A percentile compares a stretch with the other conserved stretches of the same genome.
phyloP scores from a whole-genome alignment of 2,329 filamentous ascomycete genomes.

The Talaromyces sp. region DNA sequence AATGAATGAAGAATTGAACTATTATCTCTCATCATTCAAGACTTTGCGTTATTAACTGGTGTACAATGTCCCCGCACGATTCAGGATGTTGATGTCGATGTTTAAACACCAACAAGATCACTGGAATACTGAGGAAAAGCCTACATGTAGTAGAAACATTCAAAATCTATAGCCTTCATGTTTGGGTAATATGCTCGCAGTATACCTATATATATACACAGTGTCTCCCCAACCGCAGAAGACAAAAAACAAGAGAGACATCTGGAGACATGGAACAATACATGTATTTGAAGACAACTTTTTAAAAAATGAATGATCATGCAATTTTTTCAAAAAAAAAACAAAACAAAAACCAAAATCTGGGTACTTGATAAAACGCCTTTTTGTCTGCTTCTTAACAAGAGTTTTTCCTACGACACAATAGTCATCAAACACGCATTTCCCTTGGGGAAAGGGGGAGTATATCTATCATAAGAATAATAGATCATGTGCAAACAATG shows the following conservation, averaged over 20 bases:
- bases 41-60: no score
- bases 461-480: neutral
- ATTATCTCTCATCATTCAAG: neutral
- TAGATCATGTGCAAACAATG: neutral
- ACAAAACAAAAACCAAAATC: neutral
- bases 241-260: neutral
- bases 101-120: no score
- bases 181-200: neutral
- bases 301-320: neutral
- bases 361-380: neutral
- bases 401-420: neutral
- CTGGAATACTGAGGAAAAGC: neutral
- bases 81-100: no score
- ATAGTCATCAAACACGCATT: neutral
- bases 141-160: neutral
- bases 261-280: neutral
- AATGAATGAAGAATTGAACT: neutral
- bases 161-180: neutral
- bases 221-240: neutral
- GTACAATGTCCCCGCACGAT: no score
- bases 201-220: slow-evolving; percentile 7
- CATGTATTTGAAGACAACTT: neutral
- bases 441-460: neutral
- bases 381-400: neutral
- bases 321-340: neutral